Base-by-base conservation (phyloP, 164 flowering plant genomes). In the Tetracentron sinense region DNA sequence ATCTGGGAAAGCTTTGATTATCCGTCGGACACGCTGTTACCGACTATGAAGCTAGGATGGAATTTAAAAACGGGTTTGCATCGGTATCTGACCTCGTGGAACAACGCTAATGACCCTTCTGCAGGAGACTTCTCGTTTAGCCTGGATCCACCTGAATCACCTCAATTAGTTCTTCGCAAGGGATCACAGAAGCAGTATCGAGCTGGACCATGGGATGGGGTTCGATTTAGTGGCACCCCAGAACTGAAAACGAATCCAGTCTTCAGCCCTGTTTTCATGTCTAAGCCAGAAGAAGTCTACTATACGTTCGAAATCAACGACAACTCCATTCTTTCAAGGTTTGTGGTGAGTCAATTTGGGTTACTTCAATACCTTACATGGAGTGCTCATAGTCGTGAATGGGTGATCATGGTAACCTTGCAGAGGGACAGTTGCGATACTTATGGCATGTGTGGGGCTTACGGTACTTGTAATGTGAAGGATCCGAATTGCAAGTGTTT, bases 201-300 rank as follows among this genome's bases (percentile, higher is more conserved):
- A 23, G 76, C 78, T 30, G 92, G 96, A 3, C 85, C 88, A 1
- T 86, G 87, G 89, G 80, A 79, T 51, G 92, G 92, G 0, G 8
- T 54, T 0, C 47, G 81, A 30, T 89, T 81, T 33, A 83, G 83
- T 23, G 92, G 92, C 1, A 78, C 82, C 0, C 88, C 89, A 4
- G 81, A 75, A 15, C 76, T 81, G 87, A 61, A 68, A 1, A 22
- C 71, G 0, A 33, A 27, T 0, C 1, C 61, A 5, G 38, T 50
- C 8, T 14, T 78, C 3, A 29, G 47, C 3, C 81, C 78, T 66
- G 16, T 10, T 0, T 83, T 83, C 47, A 62, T 64, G 0, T 6
- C 17, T 2, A 65, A 71, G n/a, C 22, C 27, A n/a, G 56, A 72
- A 0, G 83, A 77, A 60, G 78, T 75, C 0, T 75, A 58, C n/a